A percentile compares a stretch with the other conserved stretches of the same genome.
These are phyloP conservation scores for Dissophora globulifera DNA, from an alignment of 192 early-diverging fungal species.

Conservation along the genomic window DNA sequence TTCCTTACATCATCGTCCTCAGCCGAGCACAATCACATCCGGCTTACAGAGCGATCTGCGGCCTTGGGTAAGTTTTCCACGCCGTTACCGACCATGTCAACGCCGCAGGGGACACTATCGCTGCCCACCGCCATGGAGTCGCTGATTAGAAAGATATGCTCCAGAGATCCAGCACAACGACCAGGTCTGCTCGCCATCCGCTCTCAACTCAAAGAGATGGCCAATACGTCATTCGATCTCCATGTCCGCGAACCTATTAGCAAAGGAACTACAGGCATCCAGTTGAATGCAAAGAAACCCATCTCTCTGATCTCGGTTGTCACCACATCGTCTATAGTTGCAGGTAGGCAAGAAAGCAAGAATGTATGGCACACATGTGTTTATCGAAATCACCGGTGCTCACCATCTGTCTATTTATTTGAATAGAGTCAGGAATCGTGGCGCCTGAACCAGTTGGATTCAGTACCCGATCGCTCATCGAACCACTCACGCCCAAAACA, in stretches of 20 bases:
- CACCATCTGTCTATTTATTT: no score
- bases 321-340: slow-evolving; percentile 40
- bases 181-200: slow-evolving; percentile 38
- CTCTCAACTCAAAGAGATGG: slow-evolving; percentile 53
- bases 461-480: not conserved
- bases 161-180: slow-evolving; percentile 38
- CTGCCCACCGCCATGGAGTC: slow-evolving; percentile 45
- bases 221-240: slow-evolving; percentile 45
- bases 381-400: no score
- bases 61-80: not conserved
- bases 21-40: slow-evolving; percentile 4
- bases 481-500: slow-evolving; percentile 27
- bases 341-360: slow-evolving; percentile 10
- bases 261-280: slow-evolving; percentile 44
- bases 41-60: slow-evolving; percentile 11
- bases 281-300: slow-evolving; percentile 51
- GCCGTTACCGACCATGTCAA: slow-evolving; percentile 30
- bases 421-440: slow-evolving; percentile 17
- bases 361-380: not conserved
- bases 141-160: slow-evolving; percentile 42
- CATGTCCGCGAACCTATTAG: slow-evolving; percentile 51
- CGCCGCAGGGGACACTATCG: slow-evolving; percentile 36
- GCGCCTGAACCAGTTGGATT: slow-evolving; percentile 2
- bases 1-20: slow-evolving; percentile 30
- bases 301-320: slow-evolving; percentile 50